phyloP scores from a whole-genome alignment of 2,329 filamentous ascomycete genomes.

The Cladosporium sp. region DNA sequence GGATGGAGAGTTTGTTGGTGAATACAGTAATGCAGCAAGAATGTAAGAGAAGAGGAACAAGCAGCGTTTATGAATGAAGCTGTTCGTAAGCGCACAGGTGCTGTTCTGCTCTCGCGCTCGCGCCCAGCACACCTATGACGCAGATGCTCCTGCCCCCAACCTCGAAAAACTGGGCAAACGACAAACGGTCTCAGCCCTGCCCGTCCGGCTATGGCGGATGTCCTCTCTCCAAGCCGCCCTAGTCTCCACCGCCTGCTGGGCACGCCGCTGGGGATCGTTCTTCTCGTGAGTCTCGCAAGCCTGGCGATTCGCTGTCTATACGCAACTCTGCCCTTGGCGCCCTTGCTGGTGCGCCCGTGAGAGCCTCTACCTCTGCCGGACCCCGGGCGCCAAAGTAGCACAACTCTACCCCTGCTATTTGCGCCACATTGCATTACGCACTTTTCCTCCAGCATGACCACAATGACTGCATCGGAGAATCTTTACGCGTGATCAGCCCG shows the following conservation, averaged over 20 bases:
- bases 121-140: not conserved
- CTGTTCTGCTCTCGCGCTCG: not conserved
- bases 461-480: not conserved
- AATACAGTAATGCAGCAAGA: not conserved
- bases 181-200: constrained; percentile 6
- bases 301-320: constrained; percentile 11
- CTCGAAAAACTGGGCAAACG: constrained; percentile 6
- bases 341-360: not conserved
- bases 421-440: constrained; percentile 14
- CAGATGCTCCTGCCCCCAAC: not conserved
- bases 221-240: not conserved
- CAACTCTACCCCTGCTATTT: not conserved
- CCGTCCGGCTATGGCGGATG: constrained; percentile 5
- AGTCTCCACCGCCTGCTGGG: not conserved
- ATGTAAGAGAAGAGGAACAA: not conserved
- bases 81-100: not conserved
- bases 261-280: constrained; percentile 3
- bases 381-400: not conserved
- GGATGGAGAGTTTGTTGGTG: not conserved
- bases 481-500: not conserved
- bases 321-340: not conserved
- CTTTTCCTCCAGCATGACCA: not conserved
- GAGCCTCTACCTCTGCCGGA: not conserved
- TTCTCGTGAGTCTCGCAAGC: not conserved
- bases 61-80: not conserved